Evolutionary conservation across 441 rosid species (phyloP).

Genomic region (Hura crepitans): DNA sequence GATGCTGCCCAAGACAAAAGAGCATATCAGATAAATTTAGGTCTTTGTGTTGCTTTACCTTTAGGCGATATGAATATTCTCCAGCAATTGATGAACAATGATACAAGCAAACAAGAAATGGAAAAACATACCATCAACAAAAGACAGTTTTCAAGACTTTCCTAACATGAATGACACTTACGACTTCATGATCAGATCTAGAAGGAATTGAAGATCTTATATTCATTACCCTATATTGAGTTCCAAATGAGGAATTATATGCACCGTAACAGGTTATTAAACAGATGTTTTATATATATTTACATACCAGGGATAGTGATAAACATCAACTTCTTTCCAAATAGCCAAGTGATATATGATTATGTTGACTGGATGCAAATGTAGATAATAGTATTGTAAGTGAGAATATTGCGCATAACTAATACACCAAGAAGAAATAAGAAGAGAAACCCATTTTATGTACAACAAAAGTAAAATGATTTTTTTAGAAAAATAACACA

Average conservation of each 20-base stretch:
- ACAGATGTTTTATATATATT: neutral
- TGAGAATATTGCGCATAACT: too few species aligned
- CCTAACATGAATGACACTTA: neutral
- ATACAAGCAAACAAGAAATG: neutral
- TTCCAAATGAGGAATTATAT: neutral
- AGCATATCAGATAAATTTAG: slow-evolving; percentile 8
- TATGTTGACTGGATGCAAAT: too few species aligned
- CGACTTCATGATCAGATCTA: neutral
- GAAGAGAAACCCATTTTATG: too few species aligned
- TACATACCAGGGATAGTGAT: neutral
- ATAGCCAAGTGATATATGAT: too few species aligned
- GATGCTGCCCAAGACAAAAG: slow-evolving; percentile 56
- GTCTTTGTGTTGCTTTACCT: neutral
- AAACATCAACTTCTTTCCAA: too few species aligned
- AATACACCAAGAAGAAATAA: too few species aligned
- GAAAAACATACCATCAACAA: neutral
- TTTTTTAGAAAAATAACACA: too few species aligned
- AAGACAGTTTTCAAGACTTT: neutral
- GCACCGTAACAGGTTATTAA: neutral
- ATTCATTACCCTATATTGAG: neutral
- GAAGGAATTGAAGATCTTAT: neutral
- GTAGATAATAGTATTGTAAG: too few species aligned
- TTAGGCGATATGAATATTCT: neutral
- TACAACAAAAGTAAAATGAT: too few species aligned
- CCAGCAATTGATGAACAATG: neutral